Evolutionary conservation across 108 stramenopile species (phyloP).

Genomic region (Cyclostephanos invisitatus): DNA sequence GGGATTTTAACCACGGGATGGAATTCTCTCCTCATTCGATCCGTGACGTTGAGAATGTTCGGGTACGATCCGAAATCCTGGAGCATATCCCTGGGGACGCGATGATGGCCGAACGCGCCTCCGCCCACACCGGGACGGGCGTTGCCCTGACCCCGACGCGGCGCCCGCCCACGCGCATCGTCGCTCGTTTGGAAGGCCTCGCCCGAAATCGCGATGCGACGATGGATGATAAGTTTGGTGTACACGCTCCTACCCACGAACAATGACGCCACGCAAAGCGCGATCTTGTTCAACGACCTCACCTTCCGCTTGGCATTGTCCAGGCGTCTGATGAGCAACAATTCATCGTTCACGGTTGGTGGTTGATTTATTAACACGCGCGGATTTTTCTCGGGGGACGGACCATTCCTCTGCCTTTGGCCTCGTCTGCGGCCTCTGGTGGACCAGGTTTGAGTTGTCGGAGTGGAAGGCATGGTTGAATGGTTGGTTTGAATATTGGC

Average conservation of each 20-base stretch:
- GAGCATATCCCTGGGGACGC: slow-evolving; percentile 26
- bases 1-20: slow-evolving; percentile 71
- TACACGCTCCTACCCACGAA: slow-evolving; percentile 10
- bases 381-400: no score
- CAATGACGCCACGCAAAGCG: slow-evolving; percentile 8
- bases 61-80: slow-evolving; percentile 70
- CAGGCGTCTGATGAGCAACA: slow-evolving; percentile 12
- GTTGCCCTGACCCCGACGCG: background rate
- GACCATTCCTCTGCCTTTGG: slow-evolving; percentile 13
- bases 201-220: background rate
- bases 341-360: background rate
- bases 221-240: slow-evolving; percentile 1
- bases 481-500: background rate
- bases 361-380: background rate
- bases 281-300: slow-evolving; percentile 6
- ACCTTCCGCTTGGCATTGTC: slow-evolving; percentile 16
- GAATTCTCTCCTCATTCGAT: slow-evolving; percentile 57
- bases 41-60: slow-evolving; percentile 59
- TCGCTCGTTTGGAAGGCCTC: slow-evolving; percentile 2
- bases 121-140: background rate
- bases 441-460: background rate
- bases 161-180: background rate
- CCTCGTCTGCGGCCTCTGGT: slow-evolving; percentile 3
- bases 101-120: background rate
- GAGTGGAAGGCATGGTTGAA: background rate